Base-by-base conservation (phyloP, 2,329 filamentous ascomycete genomes). In the Ambrosiella cleistominuta region DNA sequence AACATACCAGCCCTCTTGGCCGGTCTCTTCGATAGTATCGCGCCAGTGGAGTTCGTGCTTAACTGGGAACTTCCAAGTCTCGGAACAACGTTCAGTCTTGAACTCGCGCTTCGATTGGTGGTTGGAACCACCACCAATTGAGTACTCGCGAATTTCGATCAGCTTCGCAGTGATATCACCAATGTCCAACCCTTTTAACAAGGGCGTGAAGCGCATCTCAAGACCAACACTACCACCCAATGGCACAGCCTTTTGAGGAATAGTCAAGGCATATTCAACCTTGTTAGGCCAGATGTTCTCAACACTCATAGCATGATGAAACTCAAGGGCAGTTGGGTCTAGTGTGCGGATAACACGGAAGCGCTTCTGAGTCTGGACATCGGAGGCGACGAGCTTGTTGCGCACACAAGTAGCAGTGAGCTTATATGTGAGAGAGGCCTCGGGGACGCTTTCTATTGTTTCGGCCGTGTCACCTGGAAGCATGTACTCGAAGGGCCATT, bases 241-340 rank as follows among this genome's bases (percentile, higher is more conserved):
- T 15, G 95, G 86, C 57, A 95, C 85, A 1, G 93, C 93, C 72
- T 96, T 96, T 66, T 88, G 90, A 0, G 93, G 91, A 9, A 95
- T 87, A 60, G 88, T 82, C 62, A 98, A 89, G 37, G 88, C 91
- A 72, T 98, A 98, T 68, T 95, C 88, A 64, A 97, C 80, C 74
- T 98, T 98, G 73, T 95, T 93, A 5, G 89, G 86, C 93, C 93
- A 98, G 62, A 95, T 86, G 66, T 96, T 96, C 70, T 96, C 90
- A 63, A 97, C 90, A 62, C 87, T 88, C 88, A 96, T 93, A 53
- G 88, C 85, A 69, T 97, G 86, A 42, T 86, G 77, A 62, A 90
- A 78, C 67, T 91, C 86, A 60, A 90, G 75, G 9, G 86, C 85
- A 55, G 82, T 83, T 9, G 86, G 78, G 61, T 88, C 85, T 52